phyloP scores from a whole-genome alignment of 1,284 basidiomycete species.

The Serendipita sp. region DNA sequence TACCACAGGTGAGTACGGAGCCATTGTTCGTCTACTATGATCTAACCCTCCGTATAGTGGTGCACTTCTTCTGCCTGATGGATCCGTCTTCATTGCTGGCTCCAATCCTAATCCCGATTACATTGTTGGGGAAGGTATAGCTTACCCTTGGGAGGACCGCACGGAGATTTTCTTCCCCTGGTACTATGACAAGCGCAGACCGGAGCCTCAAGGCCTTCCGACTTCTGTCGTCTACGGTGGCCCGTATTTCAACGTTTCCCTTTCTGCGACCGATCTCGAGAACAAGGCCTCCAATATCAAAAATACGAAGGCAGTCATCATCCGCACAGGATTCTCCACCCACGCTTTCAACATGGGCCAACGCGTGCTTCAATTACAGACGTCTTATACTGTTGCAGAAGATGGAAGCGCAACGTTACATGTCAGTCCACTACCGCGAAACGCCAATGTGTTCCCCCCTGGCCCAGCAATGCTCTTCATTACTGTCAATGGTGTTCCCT shows the following conservation, averaged over 20 bases:
- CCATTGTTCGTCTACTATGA: slow-evolving; percentile 53
- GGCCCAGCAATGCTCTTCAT: slow-evolving; percentile 77
- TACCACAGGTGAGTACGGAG: slow-evolving; percentile 57
- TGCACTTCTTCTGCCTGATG: slow-evolving; percentile 18
- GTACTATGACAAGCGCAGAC: slow-evolving; percentile 68
- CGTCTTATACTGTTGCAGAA: slow-evolving; percentile 64
- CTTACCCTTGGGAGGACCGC: slow-evolving; percentile 75
- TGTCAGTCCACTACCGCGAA: slow-evolving; percentile 67
- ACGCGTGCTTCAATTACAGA: slow-evolving; percentile 60
- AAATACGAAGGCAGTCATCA: slow-evolving; percentile 66
- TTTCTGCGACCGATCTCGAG: slow-evolving; percentile 37
- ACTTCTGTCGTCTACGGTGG: slow-evolving; percentile 73
- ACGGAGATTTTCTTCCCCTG: slow-evolving; percentile 80
- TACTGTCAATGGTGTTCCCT: slow-evolving; percentile 70
- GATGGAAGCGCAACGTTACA: slow-evolving; percentile 60
- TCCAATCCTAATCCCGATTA: slow-evolving; percentile 89
- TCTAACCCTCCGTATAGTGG: slow-evolving; percentile 34
- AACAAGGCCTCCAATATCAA: slow-evolving; percentile 45
- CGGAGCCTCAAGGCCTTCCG: slow-evolving; percentile 59
- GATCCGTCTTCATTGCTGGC: slow-evolving; percentile 75
- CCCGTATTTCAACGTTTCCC: slow-evolving; percentile 47
- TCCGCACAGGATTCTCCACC: slow-evolving; percentile 84
- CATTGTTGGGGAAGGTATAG: slow-evolving; percentile 33
- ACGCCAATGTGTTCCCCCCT: slow-evolving; percentile 71
- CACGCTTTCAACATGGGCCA: slow-evolving; percentile 95